Evolutionary conservation across 2,329 filamentous ascomycete species (phyloP).

Genomic region (Alternaria panax): DNA sequence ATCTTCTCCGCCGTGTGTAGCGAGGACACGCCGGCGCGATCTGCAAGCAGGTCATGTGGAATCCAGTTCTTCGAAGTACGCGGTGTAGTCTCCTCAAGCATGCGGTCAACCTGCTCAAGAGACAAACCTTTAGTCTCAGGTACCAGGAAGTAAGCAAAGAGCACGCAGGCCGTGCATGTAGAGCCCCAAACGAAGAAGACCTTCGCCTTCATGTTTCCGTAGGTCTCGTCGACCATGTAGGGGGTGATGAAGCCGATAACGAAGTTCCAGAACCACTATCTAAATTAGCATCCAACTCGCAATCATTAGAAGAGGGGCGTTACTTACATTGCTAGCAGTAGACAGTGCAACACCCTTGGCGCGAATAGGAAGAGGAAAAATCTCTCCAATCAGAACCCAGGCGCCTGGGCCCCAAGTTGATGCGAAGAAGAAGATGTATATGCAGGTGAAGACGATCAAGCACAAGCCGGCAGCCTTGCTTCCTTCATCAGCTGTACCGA

Average conservation of each 20-base stretch:
- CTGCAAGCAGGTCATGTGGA: constrained; percentile 55
- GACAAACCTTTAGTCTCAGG: constrained; percentile 80
- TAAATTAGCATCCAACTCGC: neutral
- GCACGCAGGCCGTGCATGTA: constrained; percentile 58
- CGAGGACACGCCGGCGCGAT: constrained; percentile 5
- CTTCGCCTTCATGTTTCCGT: constrained; percentile 67
- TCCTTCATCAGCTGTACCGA: constrained; percentile 52
- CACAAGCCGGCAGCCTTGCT: constrained; percentile 59
- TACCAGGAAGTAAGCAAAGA: constrained; percentile 79
- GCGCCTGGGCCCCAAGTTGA: constrained; percentile 83
- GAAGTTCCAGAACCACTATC: constrained; percentile 76
- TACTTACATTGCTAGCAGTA: constrained; percentile 74
- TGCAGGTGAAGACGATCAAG: constrained; percentile 85
- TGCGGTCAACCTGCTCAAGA: constrained; percentile 79
- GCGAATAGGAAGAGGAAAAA: constrained; percentile 88
- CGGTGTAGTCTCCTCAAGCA: constrained; percentile 84
- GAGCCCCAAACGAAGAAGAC: constrained; percentile 64
- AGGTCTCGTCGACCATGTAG: constrained; percentile 71
- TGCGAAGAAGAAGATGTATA: constrained; percentile 94
- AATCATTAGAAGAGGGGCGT: too few species aligned
- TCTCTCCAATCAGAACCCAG: constrained; percentile 81
- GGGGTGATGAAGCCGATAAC: constrained; percentile 64
- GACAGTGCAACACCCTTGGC: constrained; percentile 86
- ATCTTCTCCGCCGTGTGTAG: constrained; percentile 4
- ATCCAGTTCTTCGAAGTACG: constrained; percentile 76